Percentiles rank a stretch among this genome's conserved stretches.
These are phyloP conservation scores for Pleurotus pulmonarius DNA, from an alignment of 768 basidiomycete species.

Conservation along the genomic window DNA sequence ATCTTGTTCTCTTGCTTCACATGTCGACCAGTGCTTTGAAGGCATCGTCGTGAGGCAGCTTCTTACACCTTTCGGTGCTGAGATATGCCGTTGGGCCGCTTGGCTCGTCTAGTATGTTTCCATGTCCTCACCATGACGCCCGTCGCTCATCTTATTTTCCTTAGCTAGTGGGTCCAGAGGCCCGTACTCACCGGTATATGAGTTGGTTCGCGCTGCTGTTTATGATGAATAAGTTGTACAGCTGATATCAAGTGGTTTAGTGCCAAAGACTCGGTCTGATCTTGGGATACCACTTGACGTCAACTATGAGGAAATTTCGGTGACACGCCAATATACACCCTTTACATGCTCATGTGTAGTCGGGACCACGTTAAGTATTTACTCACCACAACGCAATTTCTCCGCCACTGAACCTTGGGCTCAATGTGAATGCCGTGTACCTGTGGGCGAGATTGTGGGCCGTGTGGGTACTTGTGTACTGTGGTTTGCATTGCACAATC, in stretches of 20 bases:
- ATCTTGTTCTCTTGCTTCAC: background rate
- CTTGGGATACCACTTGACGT: constrained; percentile 46
- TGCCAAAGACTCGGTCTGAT: constrained; percentile 57
- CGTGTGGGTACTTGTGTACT: no score
- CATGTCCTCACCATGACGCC: background rate
- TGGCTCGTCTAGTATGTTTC: background rate
- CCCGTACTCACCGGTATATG: background rate
- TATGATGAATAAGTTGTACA: constrained; percentile 37
- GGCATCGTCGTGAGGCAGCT: background rate
- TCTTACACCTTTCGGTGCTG: background rate
- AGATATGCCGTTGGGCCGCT: background rate
- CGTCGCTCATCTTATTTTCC: background rate
- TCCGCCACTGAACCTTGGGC: no score
- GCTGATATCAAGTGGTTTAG: no score
- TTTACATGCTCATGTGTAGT: constrained; percentile 52
- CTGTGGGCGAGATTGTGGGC: no score
- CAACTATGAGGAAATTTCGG: constrained; percentile 56
- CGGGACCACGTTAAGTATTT: no score
- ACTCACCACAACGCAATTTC: no score
- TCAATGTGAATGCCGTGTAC: no score
- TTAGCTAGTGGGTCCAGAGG: background rate
- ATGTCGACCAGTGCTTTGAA: background rate
- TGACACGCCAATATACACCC: constrained; percentile 58
- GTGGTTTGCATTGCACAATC: no score
- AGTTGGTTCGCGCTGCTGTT: background rate